A percentile compares a stretch with the other conserved stretches of the same genome.
Conservation (phyloP, 2,329 filamentous ascomycete species). For the Fusarium tanahbumbuense region DNA sequence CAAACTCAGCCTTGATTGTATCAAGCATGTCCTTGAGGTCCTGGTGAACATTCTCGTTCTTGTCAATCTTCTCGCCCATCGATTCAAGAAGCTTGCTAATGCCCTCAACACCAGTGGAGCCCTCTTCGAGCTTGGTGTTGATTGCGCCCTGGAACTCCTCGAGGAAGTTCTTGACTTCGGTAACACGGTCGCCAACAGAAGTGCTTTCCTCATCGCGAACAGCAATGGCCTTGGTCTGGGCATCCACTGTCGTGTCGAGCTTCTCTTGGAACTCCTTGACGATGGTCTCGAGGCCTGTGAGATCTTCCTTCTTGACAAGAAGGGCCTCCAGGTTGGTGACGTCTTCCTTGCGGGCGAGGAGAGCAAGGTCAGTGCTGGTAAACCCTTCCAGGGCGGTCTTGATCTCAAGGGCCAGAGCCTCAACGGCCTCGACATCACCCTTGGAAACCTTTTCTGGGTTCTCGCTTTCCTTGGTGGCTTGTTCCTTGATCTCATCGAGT, state of each 20-base stretch:
- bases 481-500: constrained; percentile 79
- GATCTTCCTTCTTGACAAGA: constrained; percentile 77
- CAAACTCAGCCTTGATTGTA: constrained; percentile 85
- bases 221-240: constrained; percentile 82
- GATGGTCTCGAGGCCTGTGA: constrained; percentile 73
- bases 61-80: constrained; percentile 71
- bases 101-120: constrained; percentile 76
- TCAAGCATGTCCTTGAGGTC: constrained; percentile 79
- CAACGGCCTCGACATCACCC: constrained; percentile 83
- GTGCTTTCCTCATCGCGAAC: constrained; percentile 87
- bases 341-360: constrained; percentile 78
- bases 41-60: constrained; percentile 67
- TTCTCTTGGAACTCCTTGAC: constrained; percentile 79
- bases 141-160: constrained; percentile 82
- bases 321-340: constrained; percentile 74
- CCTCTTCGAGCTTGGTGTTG: constrained; percentile 80
- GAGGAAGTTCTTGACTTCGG: constrained; percentile 80
- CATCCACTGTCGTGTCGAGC: constrained; percentile 74
- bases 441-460: constrained; percentile 78
- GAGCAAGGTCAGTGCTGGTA: constrained; percentile 73
- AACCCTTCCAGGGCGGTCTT: constrained; percentile 82
- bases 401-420: constrained; percentile 84
- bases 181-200: constrained; percentile 80
- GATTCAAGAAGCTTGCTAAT: constrained; percentile 77
- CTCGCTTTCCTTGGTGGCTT: constrained; percentile 64